Evolutionary conservation across 2,329 filamentous ascomycete genomes (phyloP).

Genomic region (Colletotrichum zoysiae): DNA sequence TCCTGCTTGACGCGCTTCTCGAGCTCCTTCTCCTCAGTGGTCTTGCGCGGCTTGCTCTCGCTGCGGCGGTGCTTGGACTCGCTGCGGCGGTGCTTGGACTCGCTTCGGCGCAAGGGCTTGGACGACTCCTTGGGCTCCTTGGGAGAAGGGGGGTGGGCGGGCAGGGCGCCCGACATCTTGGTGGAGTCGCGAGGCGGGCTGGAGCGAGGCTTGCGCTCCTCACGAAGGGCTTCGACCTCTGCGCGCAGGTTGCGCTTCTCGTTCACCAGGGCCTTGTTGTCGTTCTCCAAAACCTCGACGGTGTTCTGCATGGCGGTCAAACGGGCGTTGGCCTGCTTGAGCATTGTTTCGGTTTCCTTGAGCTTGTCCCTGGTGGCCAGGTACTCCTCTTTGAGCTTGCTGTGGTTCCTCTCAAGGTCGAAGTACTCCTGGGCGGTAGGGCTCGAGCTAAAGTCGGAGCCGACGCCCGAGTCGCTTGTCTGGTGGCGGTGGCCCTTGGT

Average conservation of each 20-base stretch:
- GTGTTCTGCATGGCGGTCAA: slow-evolving; percentile 40
- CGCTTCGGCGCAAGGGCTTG: slow-evolving; percentile 46
- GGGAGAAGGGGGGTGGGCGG: slow-evolving; percentile 44
- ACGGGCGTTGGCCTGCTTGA: slow-evolving; percentile 46
- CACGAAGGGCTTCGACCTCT: slow-evolving; percentile 44
- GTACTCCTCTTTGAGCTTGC: slow-evolving; percentile 42
- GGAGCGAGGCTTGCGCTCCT: slow-evolving; percentile 32
- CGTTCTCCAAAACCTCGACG: slow-evolving; percentile 50
- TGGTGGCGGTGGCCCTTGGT: slow-evolving; percentile 42
- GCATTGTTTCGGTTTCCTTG: background rate
- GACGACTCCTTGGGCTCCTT: slow-evolving; percentile 24
- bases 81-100: slow-evolving; percentile 31
- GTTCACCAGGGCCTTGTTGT: slow-evolving; percentile 47
- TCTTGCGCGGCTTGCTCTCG: slow-evolving; percentile 47
- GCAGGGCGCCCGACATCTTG: slow-evolving; percentile 46
- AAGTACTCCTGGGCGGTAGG: slow-evolving; percentile 43
- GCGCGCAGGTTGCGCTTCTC: slow-evolving; percentile 49
- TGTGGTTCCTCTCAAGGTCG: slow-evolving; percentile 26
- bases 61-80: slow-evolving; percentile 47
- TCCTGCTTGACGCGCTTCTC: slow-evolving; percentile 48
- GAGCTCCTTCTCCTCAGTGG: slow-evolving; percentile 41
- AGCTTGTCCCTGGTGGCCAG: slow-evolving; percentile 44
- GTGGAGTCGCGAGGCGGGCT: slow-evolving; percentile 39
- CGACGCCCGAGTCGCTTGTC: slow-evolving; percentile 44
- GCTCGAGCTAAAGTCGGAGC: slow-evolving; percentile 43